Percentiles rank a stretch among this genome's conserved stretches.
These are phyloP conservation scores for Jatropha podagrica DNA, from an alignment of 441 rosid species.

Conservation along the genomic window DNA sequence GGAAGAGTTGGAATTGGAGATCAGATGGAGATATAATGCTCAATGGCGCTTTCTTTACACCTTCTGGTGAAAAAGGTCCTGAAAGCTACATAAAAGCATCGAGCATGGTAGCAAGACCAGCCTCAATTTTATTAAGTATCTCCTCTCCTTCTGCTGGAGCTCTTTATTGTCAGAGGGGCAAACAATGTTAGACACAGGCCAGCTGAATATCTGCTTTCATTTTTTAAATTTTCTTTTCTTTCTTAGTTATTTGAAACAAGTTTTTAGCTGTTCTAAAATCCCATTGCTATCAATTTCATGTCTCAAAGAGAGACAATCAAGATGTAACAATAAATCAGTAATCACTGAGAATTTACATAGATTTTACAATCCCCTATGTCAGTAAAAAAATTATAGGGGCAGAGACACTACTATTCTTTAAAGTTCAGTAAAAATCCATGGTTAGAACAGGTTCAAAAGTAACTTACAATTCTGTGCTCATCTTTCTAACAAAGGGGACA, in stretches of 20 bases:
- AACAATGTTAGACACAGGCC: slow-evolving; percentile 35
- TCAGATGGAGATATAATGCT: slow-evolving; percentile 78
- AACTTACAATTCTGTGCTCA: slow-evolving; percentile 54
- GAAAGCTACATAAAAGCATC: slow-evolving; percentile 78
- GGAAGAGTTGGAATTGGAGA: slow-evolving; percentile 88
- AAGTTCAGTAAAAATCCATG: slow-evolving; percentile 19
- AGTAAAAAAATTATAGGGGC: slow-evolving; percentile 40
- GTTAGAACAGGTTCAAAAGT: slow-evolving; percentile 23
- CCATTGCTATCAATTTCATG: not conserved
- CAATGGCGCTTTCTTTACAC: slow-evolving; percentile 78
- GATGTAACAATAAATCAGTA: slow-evolving; percentile 11
- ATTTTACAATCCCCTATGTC: slow-evolving; percentile 19
- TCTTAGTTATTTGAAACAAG: slow-evolving; percentile 8
- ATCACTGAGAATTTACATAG: slow-evolving; percentile 9
- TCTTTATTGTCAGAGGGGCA: slow-evolving; percentile 54
- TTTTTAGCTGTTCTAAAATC: not conserved
- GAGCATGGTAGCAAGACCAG: slow-evolving; percentile 76
- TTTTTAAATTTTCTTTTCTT: not conserved
- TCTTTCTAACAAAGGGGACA: slow-evolving; percentile 64
- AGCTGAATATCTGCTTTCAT: slow-evolving; percentile 5
- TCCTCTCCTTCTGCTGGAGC: slow-evolving; percentile 64
- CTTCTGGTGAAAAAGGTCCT: slow-evolving; percentile 68
- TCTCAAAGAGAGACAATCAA: slow-evolving; percentile 3
- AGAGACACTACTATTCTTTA: slow-evolving; percentile 24
- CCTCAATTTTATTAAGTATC: slow-evolving; percentile 42